These are phyloP conservation scores for Aspergillus versicolor DNA, from an alignment of 2,329 filamentous ascomycete species.

Conservation along the genomic window DNA sequence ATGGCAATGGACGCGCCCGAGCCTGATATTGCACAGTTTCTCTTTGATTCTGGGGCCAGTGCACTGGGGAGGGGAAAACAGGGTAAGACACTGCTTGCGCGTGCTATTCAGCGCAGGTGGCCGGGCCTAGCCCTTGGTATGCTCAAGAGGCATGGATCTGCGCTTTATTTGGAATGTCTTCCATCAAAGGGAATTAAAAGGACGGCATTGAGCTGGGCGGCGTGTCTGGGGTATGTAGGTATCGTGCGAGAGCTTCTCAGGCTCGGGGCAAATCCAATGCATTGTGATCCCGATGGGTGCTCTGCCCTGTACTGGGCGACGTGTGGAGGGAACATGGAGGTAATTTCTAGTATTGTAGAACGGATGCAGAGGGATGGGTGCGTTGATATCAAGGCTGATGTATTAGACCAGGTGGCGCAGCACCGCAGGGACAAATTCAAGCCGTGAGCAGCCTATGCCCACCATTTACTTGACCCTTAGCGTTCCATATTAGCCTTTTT, in stretches of 20 bases:
- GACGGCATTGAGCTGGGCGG: neutral
- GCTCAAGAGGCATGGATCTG: neutral
- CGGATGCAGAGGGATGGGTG: neutral
- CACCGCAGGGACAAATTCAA: neutral
- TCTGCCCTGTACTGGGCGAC: neutral
- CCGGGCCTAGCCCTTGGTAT: neutral
- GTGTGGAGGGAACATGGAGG: neutral
- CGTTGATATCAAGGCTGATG: neutral
- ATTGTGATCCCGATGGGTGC: neutral
- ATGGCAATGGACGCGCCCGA: neutral
- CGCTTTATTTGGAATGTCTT: neutral
- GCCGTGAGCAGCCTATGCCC: no score
- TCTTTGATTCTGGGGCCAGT: neutral
- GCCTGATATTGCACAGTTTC: neutral
- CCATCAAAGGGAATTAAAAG: neutral
- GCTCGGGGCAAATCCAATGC: neutral
- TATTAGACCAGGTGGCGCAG: neutral
- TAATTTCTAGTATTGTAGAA: neutral
- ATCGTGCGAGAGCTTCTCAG: neutral
- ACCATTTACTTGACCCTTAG: no score
- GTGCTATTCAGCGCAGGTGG: neutral
- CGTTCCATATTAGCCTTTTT: no score
- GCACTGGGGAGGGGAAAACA: neutral
- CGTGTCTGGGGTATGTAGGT: neutral
- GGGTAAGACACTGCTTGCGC: neutral